Evolutionary conservation across 768 basidiomycete species (phyloP).

Genomic region (Lentinula guzmanii): DNA sequence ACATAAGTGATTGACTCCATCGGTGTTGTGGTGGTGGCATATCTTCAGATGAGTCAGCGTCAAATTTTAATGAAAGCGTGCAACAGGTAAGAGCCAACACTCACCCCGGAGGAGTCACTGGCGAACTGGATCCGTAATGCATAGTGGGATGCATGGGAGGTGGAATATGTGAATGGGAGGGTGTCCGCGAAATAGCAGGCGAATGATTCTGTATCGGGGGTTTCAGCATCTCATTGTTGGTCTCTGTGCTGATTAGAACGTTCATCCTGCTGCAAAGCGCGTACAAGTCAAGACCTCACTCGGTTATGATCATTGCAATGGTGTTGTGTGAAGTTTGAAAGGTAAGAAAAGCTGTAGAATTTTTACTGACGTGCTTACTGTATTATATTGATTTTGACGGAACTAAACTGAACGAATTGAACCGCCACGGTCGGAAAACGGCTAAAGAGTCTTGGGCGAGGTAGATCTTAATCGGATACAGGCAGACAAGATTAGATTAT

Average conservation of each 20-base stretch:
- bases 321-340: neutral
- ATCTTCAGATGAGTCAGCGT: conserved; percentile 11
- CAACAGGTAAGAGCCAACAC: conserved; percentile 8
- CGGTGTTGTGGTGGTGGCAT: conserved; percentile 22
- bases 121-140: conserved; percentile 15
- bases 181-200: conserved; percentile 5
- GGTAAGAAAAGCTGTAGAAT: neutral
- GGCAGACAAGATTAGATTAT: neutral
- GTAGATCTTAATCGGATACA: too few relatives aligned
- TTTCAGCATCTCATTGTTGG: neutral
- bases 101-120: conserved; percentile 21
- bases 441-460: neutral
- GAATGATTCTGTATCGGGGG: conserved; percentile 12
- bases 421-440: too few relatives aligned
- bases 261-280: too few relatives aligned
- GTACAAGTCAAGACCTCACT: neutral
- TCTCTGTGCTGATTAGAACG: neutral
- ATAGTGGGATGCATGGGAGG: conserved; percentile 21
- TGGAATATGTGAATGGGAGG: conserved; percentile 10
- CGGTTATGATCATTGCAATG: neutral
- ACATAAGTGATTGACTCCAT: conserved; percentile 29
- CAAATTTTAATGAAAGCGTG: neutral
- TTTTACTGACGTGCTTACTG: neutral
- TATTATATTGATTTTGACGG: neutral
- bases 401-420: too few relatives aligned